phyloP scores from a whole-genome alignment of 75 land plant genomes.

The Pinus albicaulis region DNA sequence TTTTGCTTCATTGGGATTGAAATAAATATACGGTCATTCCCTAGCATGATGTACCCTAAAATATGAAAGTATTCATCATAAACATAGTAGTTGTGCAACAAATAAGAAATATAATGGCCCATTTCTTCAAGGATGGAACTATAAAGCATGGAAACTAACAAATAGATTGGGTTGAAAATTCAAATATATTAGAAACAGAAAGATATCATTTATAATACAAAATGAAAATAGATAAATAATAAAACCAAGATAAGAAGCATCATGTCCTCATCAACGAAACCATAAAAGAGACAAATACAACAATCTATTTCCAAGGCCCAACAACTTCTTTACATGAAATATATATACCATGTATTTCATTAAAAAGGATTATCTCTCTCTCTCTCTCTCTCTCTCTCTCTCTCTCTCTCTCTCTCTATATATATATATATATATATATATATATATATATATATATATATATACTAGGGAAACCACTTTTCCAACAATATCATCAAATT shows the following conservation, averaged over 20 bases:
- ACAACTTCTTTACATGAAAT: conserved; percentile 6
- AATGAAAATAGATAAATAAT: not conserved
- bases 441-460: no score
- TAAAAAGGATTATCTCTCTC: not conserved
- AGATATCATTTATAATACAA: not conserved
- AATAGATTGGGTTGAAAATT: not conserved
- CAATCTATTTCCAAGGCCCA: not conserved
- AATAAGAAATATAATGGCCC: not conserved
- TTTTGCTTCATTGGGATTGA: conserved; percentile 79
- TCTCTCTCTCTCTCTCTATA: no score
- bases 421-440: no score
- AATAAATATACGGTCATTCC: conserved; percentile 82
- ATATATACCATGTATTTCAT: not conserved
- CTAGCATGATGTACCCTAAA: conserved; percentile 89
- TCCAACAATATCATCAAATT: not conserved
- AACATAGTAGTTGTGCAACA: not conserved
- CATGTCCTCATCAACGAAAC: not conserved
- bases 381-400: no score
- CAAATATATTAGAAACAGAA: not conserved
- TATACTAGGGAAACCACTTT: not conserved
- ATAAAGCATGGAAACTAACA: not conserved
- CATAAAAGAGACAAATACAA: not conserved
- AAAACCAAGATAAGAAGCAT: not conserved
- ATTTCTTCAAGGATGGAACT: not conserved
- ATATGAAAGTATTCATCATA: not conserved